A percentile compares a stretch with the other conserved stretches of the same genome.
phyloP scores from a whole-genome alignment of 108 stramenopile genomes.

The Nitzschia palea region DNA sequence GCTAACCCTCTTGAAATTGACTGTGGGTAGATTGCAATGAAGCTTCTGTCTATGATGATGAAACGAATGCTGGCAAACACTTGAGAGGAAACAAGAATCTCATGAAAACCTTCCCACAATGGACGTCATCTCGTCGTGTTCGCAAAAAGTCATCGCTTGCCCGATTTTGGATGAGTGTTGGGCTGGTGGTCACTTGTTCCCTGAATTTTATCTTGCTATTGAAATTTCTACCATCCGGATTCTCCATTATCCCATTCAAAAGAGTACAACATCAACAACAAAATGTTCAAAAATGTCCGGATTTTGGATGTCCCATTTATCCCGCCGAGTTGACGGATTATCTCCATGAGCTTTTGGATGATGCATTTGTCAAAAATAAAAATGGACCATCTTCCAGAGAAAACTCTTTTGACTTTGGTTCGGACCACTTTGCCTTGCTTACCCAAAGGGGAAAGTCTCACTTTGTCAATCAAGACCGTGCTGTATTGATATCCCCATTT shows the following conservation, averaged over 20 bases:
- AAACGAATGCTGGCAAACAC: no score
- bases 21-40: no score
- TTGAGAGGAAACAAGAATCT: no score
- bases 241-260: neutral
- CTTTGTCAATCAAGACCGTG: constrained; percentile 65
- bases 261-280: no score
- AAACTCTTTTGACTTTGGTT: constrained; percentile 3
- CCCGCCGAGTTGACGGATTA: constrained; percentile 32
- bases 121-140: no score
- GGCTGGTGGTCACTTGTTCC: neutral
- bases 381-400: neutral
- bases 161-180: neutral
- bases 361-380: neutral
- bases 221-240: neutral
- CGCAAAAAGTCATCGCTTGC: no score
- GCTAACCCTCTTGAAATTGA: no score
- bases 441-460: constrained; percentile 29
- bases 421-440: constrained; percentile 4
- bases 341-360: neutral
- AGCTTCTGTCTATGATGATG: no score
- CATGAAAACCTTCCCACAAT: no score
- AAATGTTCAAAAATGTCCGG: neutral
- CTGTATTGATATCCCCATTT: constrained; percentile 54
- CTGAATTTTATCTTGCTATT: constrained; percentile 1
- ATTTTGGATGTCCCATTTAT: constrained; percentile 30